Base-by-base conservation (phyloP, 345 rosid genomes). In the Citrus mangshanensis region DNA sequence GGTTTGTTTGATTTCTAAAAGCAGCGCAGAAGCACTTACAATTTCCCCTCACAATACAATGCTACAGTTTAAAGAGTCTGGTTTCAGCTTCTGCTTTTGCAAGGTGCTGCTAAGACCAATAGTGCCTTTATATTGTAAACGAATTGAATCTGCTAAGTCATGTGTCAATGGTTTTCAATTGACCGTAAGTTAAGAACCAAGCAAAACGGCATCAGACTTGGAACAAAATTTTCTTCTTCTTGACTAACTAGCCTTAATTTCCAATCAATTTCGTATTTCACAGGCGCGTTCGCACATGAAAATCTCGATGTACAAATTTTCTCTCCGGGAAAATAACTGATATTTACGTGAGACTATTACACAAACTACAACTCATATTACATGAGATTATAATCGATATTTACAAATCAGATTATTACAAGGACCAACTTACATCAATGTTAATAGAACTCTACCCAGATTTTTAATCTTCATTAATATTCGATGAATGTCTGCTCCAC, bases 361-460 rank as follows among this genome's bases (percentile, higher is more conserved):
- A 8, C 42, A 38, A 38, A 9, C 0, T 38, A 8, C 0, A 9
- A 38, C 10, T 38, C 10, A 38, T 38, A 38, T 32, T 38, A 38
- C 0, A 38, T 38, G 2, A 38, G 0, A 38, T 9, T 38, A 38
- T 38, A 7, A 38, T 0, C 1, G 0, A 38, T 8, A 38, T 38
- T 38, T 38, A 8, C 0, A 38, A 38, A 38, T 38, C 3, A 9
- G 0, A 38, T 0, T 38, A 9, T 38, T 2, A 38, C 3, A 0
- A 2, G 0, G 0, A 38, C 3, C 1, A 38, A 38, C 9, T 37
- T 37, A 38, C 12, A 38, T 38, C 0, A 7, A 38, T 9, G 1
- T 0, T 38, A 8, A 38, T 9, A 0, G 0, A 7, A 10, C 3
- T 7, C 12, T 38, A 0, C 0, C 0, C 3, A 38, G 0, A 38